Evolutionary conservation across 148 eudicot genomes (phyloP).

Genomic region (Nyssa sinensis): DNA sequence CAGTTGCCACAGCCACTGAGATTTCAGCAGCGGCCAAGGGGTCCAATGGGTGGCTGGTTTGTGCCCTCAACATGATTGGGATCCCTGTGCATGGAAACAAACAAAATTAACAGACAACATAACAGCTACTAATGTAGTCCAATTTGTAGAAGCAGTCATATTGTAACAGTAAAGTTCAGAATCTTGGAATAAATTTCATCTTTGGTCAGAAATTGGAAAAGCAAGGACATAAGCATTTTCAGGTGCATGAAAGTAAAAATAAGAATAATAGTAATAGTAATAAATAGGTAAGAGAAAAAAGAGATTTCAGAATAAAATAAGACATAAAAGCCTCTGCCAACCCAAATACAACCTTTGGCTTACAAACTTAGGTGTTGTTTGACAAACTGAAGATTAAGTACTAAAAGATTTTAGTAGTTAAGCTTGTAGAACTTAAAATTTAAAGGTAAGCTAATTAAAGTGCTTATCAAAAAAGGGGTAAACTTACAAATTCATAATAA

Average conservation of each 20-base stretch:
- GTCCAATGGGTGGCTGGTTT: slow-evolving; percentile 75
- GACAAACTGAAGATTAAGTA: too few species aligned
- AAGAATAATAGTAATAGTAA: neutral
- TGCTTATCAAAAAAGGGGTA: too few species aligned
- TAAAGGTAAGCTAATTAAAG: too few species aligned
- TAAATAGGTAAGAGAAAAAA: too few species aligned
- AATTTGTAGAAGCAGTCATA: neutral
- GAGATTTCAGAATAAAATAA: too few species aligned
- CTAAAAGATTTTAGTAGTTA: too few species aligned
- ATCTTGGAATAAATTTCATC: too few species aligned
- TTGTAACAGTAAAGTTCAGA: neutral
- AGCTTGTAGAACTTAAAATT: too few species aligned
- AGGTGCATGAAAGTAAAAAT: neutral
- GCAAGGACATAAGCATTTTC: neutral
- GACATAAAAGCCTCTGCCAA: too few species aligned
- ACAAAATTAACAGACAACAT: neutral
- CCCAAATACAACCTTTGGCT: too few species aligned
- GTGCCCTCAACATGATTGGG: slow-evolving; percentile 50
- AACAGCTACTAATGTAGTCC: neutral
- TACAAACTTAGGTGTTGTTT: too few species aligned
- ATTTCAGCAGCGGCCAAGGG: slow-evolving; percentile 81
- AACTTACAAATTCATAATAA: too few species aligned
- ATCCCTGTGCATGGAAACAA: slow-evolving; percentile 27
- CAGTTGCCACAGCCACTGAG: slow-evolving; percentile 86
- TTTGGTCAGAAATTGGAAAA: neutral